A percentile compares a stretch with the other conserved stretches of the same genome.
phyloP scores from a whole-genome alignment of 345 rosid genomes.

The Dimocarpus longan region DNA sequence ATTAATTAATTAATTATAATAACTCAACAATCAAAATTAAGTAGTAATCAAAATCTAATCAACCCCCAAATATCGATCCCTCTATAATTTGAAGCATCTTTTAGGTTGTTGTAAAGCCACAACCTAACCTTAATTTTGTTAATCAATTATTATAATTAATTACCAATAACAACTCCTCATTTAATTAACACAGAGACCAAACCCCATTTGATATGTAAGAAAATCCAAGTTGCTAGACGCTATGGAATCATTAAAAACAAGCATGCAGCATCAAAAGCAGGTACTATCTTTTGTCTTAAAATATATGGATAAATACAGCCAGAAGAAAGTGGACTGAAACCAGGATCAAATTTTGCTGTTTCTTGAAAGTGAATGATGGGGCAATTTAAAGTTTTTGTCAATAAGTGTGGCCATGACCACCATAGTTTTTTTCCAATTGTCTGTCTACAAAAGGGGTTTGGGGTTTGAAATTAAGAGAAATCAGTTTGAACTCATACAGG shows the following conservation, averaged over 20 bases:
- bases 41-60: neutral
- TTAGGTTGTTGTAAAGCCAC: neutral
- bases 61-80: neutral
- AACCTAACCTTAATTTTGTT: neutral
- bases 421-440: constrained; percentile 5
- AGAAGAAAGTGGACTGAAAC: constrained; percentile 4
- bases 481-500: constrained; percentile 5
- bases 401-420: neutral
- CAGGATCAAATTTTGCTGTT: constrained; percentile 5
- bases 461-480: constrained; percentile 33
- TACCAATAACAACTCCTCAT: constrained; percentile 6
- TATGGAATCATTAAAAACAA: neutral
- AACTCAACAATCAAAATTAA: neutral
- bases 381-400: constrained; percentile 6
- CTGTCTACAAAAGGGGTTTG: constrained; percentile 18
- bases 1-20: neutral
- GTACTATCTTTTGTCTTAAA: neutral
- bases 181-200: neutral
- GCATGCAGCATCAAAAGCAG: constrained; percentile 7
- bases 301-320: neutral
- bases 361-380: constrained; percentile 22
- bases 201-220: neutral
- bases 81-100: neutral
- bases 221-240: neutral
- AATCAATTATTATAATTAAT: neutral